Base-by-base conservation (phyloP, 176 grass and related monocot species). In the Zoysia japonica region DNA sequence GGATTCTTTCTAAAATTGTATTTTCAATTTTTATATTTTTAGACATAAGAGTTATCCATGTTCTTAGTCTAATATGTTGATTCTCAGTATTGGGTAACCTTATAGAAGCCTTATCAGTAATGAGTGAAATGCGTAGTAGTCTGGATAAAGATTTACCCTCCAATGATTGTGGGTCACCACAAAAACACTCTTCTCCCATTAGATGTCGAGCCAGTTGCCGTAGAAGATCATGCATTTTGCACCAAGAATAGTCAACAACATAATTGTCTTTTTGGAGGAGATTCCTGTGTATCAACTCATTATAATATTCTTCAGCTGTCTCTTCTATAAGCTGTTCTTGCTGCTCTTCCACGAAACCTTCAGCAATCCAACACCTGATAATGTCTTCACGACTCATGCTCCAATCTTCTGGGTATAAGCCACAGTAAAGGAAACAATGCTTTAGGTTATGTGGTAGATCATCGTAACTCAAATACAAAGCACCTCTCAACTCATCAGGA, bases 321-420 rank as follows among this genome's bases (percentile, higher is more conserved):
- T 57, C 54, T 8, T 57, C 54, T 2, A 57, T 15, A 2, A 57
- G n/a, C 57, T n/a, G 11, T 0, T 14, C 54, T 39, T 47, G 7
- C 4, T 74, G 11, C 40, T 70, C n/a, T 4, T 55, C 3, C 9
- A 87, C 6, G 15, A 93, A 78, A 0, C 90, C 90, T 78, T 87
- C 87, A 28, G 83, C 86, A 11, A 89, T 37, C 83, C 86, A 92
- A 11, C 13, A 13, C 9, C 17, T 44, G 0, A 39, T 44, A 65
- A 92, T 17, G 11, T 77, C 20, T 0, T 41, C 0, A 43, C 17
- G 39, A 0, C 5, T 0, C 15, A 57, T 57, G 5, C 0, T 2
- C 6, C 5, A 7, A 57, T 57, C 54, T n/a, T 57, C 54, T 0
- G 54, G 15, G 2, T 57, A 57, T 57, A 57, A 2, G 5, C 2